Evolutionary conservation across 2,329 filamentous ascomycete genomes (phyloP), one percentile per base, ranked within the genome.

Genomic region (Curvularia lunata): DNA sequence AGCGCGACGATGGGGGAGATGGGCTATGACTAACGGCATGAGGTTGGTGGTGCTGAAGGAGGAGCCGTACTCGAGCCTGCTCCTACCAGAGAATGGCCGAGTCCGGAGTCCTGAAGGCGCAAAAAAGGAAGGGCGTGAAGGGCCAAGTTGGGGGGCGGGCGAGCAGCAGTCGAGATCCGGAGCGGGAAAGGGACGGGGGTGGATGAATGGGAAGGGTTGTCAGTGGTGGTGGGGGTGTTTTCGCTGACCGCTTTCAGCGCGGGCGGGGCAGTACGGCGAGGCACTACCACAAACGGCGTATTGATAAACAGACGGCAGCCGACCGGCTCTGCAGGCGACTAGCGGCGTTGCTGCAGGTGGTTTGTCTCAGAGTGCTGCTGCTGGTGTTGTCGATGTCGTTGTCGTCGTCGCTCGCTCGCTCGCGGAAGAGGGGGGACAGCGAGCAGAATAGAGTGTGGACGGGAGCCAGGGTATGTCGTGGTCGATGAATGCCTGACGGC

Each of bases 21-120:
- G 72, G 70, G 73, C 68, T 72, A 75, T 71, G 70, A 77, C 75
- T 77, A 77, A 77, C 75, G 75, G 75, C 76, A 78, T 78, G 74
- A 73, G 71, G 71, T 68, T 73, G 69, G 69, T 65, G 65, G 63
- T 67, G 48, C 57, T 54, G 66, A 64, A 52, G 65, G 65, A 52
- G 65, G 65, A 66, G 71, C 69, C 69, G 71, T 61, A 70, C 75
- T 72, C 69, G 64, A 66, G 68, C 65, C 74, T 66, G 65, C 53
- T 75, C 75, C 73, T 77, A 53, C 72, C 69, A 76, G 75, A 77
- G 75, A 77, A 69, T 58, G 72, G 74, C 68, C 68, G 73, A 73
- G 74, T 67, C 60, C 73, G 69, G 69, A 65, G 66, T 53, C 66
- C 63, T 63, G 49, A 37, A 32, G 28, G 41, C 45, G 61, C 56